Evolutionary conservation across 257 asterid species (phyloP).

Genomic region (Hygrophila difformis): DNA sequence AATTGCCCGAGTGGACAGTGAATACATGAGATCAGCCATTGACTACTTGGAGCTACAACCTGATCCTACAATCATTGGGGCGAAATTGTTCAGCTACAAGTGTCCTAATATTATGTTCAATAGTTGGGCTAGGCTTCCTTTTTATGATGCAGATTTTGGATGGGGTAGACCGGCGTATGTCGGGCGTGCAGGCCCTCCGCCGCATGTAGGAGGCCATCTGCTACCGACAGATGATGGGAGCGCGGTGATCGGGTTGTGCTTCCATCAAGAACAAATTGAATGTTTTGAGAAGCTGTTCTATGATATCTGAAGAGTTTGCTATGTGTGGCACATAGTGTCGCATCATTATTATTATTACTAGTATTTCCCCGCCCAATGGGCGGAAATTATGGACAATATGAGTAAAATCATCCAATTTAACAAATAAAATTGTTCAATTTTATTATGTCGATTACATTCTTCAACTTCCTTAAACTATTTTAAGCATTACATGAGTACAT

Average conservation of each 20-base stretch:
- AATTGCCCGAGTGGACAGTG: no score
- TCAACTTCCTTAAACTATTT: no score
- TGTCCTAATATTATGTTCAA: slow-evolving; percentile 52
- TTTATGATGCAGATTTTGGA: slow-evolving; percentile 80
- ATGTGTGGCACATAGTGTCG: no score
- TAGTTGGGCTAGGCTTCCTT: slow-evolving; percentile 61
- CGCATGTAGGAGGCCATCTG: slow-evolving; percentile 63
- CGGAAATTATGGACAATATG: no score
- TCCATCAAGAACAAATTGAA: slow-evolving; percentile 72
- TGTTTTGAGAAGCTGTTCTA: slow-evolving; percentile 53
- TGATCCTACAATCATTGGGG: slow-evolving; percentile 29
- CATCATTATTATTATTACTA: no score
- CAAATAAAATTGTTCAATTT: no score
- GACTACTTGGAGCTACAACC: slow-evolving; percentile 56
- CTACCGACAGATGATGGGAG: slow-evolving; percentile 68
- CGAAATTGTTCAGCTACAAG: slow-evolving; percentile 39
- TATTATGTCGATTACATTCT: no score
- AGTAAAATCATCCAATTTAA: no score
- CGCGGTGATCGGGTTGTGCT: slow-evolving; percentile 62
- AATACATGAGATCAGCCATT: slow-evolving; percentile 47
- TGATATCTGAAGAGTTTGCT: no score
- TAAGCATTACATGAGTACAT: no score
- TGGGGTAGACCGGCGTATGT: slow-evolving; percentile 82
- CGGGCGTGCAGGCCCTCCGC: slow-evolving; percentile 90
- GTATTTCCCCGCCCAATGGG: no score